Percentiles rank a stretch among this genome's conserved stretches.
phyloP scores from a whole-genome alignment of 2,329 filamentous ascomycete species.

The Stagonosporopsis cucurbitacearum region DNA sequence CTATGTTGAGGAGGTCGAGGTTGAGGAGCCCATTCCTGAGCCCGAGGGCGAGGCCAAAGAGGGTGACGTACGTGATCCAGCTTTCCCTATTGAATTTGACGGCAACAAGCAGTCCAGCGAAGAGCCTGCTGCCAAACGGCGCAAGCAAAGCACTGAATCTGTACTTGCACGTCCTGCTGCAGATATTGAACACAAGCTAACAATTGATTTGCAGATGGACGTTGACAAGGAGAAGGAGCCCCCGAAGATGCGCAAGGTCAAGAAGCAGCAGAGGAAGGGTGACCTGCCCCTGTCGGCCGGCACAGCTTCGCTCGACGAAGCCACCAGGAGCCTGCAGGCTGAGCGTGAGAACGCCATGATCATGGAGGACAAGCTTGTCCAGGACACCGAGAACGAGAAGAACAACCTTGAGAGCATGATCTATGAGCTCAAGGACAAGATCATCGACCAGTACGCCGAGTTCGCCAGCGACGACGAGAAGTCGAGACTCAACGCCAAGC shows the following conservation, averaged over 20 bases:
- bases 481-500: conserved; percentile 80
- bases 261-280: conserved; percentile 99
- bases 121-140: conserved; percentile 43
- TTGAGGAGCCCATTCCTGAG: conserved; percentile 87
- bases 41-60: conserved; percentile 69
- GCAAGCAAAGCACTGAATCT: conserved; percentile 33
- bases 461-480: conserved; percentile 94
- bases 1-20: conserved; percentile 96
- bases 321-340: conserved; percentile 68
- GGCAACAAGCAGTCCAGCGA: conserved; percentile 28
- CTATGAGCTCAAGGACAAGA: conserved; percentile 94
- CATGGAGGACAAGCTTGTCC: conserved; percentile 98
- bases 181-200: conserved; percentile 36
- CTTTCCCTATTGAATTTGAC: conserved; percentile 31
- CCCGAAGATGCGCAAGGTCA: conserved; percentile 90
- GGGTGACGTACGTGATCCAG: conserved; percentile 69
- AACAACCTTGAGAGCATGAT: conserved; percentile 98
- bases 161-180: conserved; percentile 36
- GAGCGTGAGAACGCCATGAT: conserved; percentile 92
- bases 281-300: conserved; percentile 87
- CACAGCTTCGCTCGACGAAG: conserved; percentile 77
- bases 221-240: conserved; percentile 55
- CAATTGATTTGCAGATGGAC: conserved; percentile 46
- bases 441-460: conserved; percentile 88
- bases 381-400: conserved; percentile 99